Evolutionary conservation across 1,139 yeast genomes (phyloP), one percentile per base, ranked within the genome.

Genomic region (Zygotorulaspora mrakii): DNA sequence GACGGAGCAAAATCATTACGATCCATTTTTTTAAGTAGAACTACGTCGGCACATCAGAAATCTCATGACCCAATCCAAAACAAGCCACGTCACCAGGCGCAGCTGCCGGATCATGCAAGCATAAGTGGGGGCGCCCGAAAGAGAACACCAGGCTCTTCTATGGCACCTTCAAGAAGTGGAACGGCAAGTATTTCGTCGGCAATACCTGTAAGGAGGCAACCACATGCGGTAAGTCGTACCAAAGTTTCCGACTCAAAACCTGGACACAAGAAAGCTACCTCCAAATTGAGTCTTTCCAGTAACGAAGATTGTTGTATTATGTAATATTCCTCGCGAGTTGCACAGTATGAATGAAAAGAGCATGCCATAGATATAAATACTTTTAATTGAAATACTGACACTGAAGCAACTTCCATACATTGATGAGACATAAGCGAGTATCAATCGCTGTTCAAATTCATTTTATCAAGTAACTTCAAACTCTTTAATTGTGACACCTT

Each of bases 241-340:
- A 31, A 31, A 18, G 8, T 20, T 11, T 11, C 6, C 7, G 33
- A 20, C 25, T 11, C 33, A 22, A 31, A 28, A 26, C 22, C 21
- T 25, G 32, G 28, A 24, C 11, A 20, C 24, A 40, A 35, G 37
- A 40, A 35, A 29, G 30, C 29, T 24, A 31, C 32, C 9, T 27
- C 40, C 6, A 40, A 35, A 30, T 33, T 40, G 26, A 28, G 17
- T 24, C 28, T 33, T 17, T 31, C 42, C 1, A 39, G 38, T 23
- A 43, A 43, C 24, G 39, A 43, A 23, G 47, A 40, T 13, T 43
- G 47, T 37, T 17, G 36, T 35, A 29, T 43, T 26, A 43, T 43
- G 47, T 43, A 40, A 39, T 20, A n/a, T n/a, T n/a, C n/a, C n/a
- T n/a, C n/a, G n/a, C n/a, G n/a, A n/a, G n/a, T n/a, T n/a, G n/a